Conservation (phyloP, 129 eudicot species). For the carrot (Daucus carota) region DH1_v3.0 NC_030383.2:253001-253500, state of each 20-base stretch:
- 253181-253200: neutral
- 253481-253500: slow-evolving; percentile 38
- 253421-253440: neutral
- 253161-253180: neutral
- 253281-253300: slow-evolving; percentile 72
- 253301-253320: slow-evolving; percentile 50
- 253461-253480: slow-evolving; percentile 51
- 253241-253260: slow-evolving; percentile 63
- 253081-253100: slow-evolving; percentile 54
- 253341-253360: slow-evolving; percentile 73
- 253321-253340: slow-evolving; percentile 51
- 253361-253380: slow-evolving; percentile 65
- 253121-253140: neutral
- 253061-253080: slow-evolving; percentile 93
- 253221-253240: slow-evolving; percentile 69
- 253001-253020: slow-evolving; percentile 72
- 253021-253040: slow-evolving; percentile 80
- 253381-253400: neutral
- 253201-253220: slow-evolving; percentile 42
- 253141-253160: neutral
- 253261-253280: slow-evolving; percentile 75
- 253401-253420: neutral
- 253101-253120: slow-evolving; percentile 50
- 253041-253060: slow-evolving; percentile 80
- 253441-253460: slow-evolving; percentile 64